These are phyloP conservation scores for Lactarius quietus DNA, from an alignment of 768 basidiomycete genomes.

Conservation along the genomic window DNA sequence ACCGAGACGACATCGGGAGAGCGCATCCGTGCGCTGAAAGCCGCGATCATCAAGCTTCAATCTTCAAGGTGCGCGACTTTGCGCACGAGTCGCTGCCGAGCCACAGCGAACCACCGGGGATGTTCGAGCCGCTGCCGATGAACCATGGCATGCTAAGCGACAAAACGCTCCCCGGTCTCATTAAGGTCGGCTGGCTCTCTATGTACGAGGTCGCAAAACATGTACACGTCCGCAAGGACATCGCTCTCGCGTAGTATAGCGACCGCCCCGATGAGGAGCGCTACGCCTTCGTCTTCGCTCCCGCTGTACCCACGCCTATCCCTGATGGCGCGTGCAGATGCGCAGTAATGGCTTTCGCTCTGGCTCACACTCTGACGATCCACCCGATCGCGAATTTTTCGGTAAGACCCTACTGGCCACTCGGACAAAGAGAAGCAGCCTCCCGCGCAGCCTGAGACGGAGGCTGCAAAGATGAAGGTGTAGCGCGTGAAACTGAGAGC, in stretches of 20 bases:
- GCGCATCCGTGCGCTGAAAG: too few species aligned
- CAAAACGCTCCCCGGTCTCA: too few species aligned
- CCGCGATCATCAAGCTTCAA: too few species aligned
- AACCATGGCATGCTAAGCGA: too few species aligned
- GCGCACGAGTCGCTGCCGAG: too few species aligned
- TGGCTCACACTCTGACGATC: conserved; percentile 22
- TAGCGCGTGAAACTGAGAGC: conserved; percentile 10
- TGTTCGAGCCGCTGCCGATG: too few species aligned
- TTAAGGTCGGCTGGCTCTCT: conserved; percentile 33
- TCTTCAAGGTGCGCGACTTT: too few species aligned
- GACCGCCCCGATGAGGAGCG: conserved; percentile 25
- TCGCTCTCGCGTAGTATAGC: conserved; percentile 27
- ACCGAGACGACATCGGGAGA: too few species aligned
- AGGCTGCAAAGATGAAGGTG: conserved; percentile 3
- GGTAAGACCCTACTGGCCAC: too few species aligned
- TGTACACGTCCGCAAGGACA: conserved; percentile 28
- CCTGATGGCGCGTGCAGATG: conserved; percentile 26
- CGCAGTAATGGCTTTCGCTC: conserved; percentile 18
- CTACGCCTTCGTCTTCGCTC: conserved; percentile 31
- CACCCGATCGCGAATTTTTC: conserved; percentile 29
- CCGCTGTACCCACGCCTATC: too few species aligned
- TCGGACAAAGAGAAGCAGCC: neutral
- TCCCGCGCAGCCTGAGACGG: neutral
- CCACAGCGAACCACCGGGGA: too few species aligned
- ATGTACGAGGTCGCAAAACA: conserved; percentile 27